Conservation (phyloP, 1,284 basidiomycete species). For the Apiotrichum veenhuisii region DNA sequence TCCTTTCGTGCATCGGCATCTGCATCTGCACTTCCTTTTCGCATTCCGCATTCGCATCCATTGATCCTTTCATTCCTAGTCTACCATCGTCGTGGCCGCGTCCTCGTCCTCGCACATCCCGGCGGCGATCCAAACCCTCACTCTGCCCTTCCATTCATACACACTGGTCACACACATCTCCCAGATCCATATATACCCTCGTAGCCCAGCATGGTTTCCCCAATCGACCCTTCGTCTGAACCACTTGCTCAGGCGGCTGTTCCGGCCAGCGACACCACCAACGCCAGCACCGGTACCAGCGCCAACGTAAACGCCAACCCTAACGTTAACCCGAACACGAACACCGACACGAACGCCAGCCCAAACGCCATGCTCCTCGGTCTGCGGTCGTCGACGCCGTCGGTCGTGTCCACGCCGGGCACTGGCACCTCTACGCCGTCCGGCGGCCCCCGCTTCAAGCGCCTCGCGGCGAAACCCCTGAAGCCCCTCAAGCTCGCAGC, state of each 20-base stretch:
- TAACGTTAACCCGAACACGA: neutral
- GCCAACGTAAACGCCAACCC: neutral
- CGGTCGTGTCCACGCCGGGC: neutral
- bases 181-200: neutral
- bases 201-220: neutral
- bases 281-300: too few relatives aligned
- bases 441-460: slow-evolving; percentile 16
- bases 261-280: neutral
- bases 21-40: too few relatives aligned
- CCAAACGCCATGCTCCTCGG: neutral
- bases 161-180: too few relatives aligned
- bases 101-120: too few relatives aligned
- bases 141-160: too few relatives aligned
- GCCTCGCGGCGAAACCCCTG: slow-evolving; percentile 40
- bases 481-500: slow-evolving; percentile 47
- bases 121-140: too few relatives aligned
- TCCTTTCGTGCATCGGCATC: too few relatives aligned
- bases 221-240: too few relatives aligned
- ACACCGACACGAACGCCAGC: neutral
- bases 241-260: too few relatives aligned
- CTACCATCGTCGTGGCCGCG: too few relatives aligned
- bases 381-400: neutral
- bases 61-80: too few relatives aligned
- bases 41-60: too few relatives aligned
- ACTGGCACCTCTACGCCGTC: neutral